Evolutionary conservation across 768 basidiomycete genomes (phyloP).

Genomic region (Mycena haematopus): DNA sequence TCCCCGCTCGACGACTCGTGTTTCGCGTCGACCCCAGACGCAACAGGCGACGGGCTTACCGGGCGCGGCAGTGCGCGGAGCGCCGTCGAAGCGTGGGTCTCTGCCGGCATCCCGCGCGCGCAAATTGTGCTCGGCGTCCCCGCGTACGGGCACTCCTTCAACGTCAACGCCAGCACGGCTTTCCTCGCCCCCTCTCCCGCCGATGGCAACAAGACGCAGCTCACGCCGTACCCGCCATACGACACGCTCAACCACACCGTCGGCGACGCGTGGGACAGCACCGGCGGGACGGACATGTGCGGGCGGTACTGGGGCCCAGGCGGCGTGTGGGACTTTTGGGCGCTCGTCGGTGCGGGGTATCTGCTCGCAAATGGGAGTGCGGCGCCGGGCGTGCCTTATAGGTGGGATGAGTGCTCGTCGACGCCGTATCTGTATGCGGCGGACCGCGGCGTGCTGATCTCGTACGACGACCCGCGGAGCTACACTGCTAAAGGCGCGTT

Average conservation of each 20-base stretch:
- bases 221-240: constrained; percentile 62
- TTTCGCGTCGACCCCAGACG: constrained; percentile 31
- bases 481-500: constrained; percentile 62
- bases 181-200: constrained; percentile 39
- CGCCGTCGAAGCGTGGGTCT: constrained; percentile 74
- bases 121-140: constrained; percentile 83
- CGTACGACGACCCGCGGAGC: constrained; percentile 52
- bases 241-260: constrained; percentile 52
- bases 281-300: constrained; percentile 60
- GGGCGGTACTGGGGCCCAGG: constrained; percentile 56
- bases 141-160: constrained; percentile 82
- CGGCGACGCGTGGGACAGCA: constrained; percentile 71
- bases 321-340: constrained; percentile 71
- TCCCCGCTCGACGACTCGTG: constrained; percentile 88
- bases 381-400: constrained; percentile 55
- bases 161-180: constrained; percentile 54
- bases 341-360: constrained; percentile 62
- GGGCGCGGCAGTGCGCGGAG: constrained; percentile 71
- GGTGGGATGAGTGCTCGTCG: constrained; percentile 72
- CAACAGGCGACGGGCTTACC: constrained; percentile 54
- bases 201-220: constrained; percentile 13
- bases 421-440: constrained; percentile 60
- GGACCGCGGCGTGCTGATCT: constrained; percentile 51
- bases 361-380: constrained; percentile 55
- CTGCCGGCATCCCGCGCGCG: constrained; percentile 74